phyloP scores from a whole-genome alignment of 2,329 filamentous ascomycete genomes.

The Ceratocystis colombiana region DNA sequence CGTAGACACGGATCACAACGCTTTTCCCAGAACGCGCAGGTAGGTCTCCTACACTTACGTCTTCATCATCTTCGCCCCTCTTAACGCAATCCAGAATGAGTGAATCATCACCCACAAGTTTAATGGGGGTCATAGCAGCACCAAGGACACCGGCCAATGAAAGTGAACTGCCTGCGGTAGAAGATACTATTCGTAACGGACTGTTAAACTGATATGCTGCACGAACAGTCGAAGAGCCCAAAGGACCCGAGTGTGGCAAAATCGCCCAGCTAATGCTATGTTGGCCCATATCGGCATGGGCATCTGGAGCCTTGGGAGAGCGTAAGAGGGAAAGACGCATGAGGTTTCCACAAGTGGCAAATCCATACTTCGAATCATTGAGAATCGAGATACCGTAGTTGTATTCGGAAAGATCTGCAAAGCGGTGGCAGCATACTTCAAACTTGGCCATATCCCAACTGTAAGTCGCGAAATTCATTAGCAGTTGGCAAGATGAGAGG shows the following conservation, averaged over 20 bases:
- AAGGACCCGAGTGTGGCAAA: conserved; percentile 65
- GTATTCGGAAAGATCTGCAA: conserved; percentile 79
- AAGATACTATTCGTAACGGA: conserved; percentile 44
- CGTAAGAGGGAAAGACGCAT: conserved; percentile 85
- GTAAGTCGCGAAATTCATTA: not conserved
- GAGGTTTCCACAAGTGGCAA: conserved; percentile 75
- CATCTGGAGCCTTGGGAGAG: conserved; percentile 85
- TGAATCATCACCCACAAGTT: conserved; percentile 54
- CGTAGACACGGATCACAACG: conserved; percentile 76
- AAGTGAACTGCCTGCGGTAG: conserved; percentile 27
- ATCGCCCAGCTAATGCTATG: conserved; percentile 87
- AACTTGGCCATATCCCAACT: conserved; percentile 97
- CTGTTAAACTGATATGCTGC: conserved; percentile 88
- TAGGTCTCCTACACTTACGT: conserved; percentile 52
- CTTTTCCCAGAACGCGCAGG: conserved; percentile 61
- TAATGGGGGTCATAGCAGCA: conserved; percentile 43
- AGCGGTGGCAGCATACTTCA: conserved; percentile 92
- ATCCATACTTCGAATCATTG: conserved; percentile 94
- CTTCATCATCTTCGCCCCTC: conserved; percentile 79
- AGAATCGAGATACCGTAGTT: conserved; percentile 85
- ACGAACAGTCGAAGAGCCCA: conserved; percentile 64
- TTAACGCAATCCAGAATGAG: conserved; percentile 84
- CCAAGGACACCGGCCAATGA: conserved; percentile 26
- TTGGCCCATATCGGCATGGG: conserved; percentile 83
- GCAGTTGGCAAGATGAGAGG: not conserved